phyloP scores from a whole-genome alignment of 31 red algal genomes.

The Bonnemaisonia californica region DNA sequence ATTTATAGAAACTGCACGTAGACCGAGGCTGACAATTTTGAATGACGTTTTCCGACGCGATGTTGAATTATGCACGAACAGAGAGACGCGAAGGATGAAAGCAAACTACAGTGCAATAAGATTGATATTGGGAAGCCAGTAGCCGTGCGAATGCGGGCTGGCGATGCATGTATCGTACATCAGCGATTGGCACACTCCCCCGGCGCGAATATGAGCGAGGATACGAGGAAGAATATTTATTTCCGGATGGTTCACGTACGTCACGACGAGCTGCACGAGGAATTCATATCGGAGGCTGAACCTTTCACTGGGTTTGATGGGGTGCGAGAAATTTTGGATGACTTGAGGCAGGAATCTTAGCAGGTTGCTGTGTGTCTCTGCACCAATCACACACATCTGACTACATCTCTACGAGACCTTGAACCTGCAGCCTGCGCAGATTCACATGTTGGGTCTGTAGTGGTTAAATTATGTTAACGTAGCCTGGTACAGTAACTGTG shows the following conservation, averaged over 20 bases:
- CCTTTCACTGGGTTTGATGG: background rate
- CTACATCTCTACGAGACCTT: too few species aligned
- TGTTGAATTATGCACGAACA: background rate
- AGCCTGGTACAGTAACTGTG: too few species aligned
- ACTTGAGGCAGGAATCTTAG: too few species aligned
- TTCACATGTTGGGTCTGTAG: too few species aligned
- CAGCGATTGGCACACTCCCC: background rate
- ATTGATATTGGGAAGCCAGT: background rate
- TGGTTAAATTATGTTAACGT: too few species aligned
- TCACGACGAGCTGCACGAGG: background rate
- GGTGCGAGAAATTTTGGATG: background rate
- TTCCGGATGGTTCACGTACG: constrained; percentile 5
- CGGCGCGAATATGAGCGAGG: background rate
- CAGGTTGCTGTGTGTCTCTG: too few species aligned
- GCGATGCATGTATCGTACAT: constrained; percentile 8
- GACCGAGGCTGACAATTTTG: too few species aligned
- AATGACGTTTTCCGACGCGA: too few species aligned
- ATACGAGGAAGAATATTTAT: background rate
- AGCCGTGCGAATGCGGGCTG: background rate
- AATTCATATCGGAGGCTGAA: background rate
- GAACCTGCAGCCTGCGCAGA: too few species aligned
- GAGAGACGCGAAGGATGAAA: background rate
- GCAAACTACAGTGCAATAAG: background rate
- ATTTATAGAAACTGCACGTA: too few species aligned
- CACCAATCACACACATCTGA: too few species aligned